Conservation (phyloP, 495 filamentous ascomycete species). For the Astrothelium macrocarpum region DNA sequence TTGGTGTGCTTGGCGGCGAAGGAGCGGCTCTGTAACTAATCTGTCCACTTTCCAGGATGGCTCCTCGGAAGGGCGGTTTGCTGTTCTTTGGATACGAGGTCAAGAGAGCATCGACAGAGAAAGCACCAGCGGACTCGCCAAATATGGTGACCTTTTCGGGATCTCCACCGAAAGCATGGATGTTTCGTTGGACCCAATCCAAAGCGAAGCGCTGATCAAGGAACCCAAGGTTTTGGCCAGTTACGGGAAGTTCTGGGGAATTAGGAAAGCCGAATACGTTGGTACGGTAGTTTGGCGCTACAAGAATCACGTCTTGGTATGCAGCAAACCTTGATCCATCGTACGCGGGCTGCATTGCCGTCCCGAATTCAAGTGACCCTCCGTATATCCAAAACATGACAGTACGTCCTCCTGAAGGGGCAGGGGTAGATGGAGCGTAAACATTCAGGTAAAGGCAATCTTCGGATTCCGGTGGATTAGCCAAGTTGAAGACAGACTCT, state of each 20-base stretch:
- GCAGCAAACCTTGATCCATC: slow-evolving; percentile 23
- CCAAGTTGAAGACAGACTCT: slow-evolving; percentile 27
- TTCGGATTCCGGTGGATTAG: slow-evolving; percentile 29
- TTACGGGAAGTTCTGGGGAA: slow-evolving; percentile 17
- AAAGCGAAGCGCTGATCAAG: slow-evolving; percentile 26
- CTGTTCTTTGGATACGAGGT: slow-evolving; percentile 16
- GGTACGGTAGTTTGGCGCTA: slow-evolving; percentile 24
- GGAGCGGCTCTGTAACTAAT: slow-evolving; percentile 9
- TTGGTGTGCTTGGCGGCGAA: neutral
- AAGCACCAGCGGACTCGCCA: slow-evolving; percentile 14
- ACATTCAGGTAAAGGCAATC: slow-evolving; percentile 36
- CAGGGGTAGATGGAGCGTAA: slow-evolving; percentile 25
- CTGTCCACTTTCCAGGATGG: slow-evolving; percentile 20
- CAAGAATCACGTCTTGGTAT: slow-evolving; percentile 26
- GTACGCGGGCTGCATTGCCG: slow-evolving; percentile 20
- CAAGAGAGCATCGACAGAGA: slow-evolving; percentile 20
- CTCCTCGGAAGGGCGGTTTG: slow-evolving; percentile 25
- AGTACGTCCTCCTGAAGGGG: slow-evolving; percentile 19
- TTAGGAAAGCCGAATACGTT: slow-evolving; percentile 30
- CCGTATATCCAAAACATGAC: slow-evolving; percentile 32
- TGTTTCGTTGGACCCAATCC: slow-evolving; percentile 27
- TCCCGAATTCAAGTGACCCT: slow-evolving; percentile 24
- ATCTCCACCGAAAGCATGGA: slow-evolving; percentile 24
- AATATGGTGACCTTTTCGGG: slow-evolving; percentile 21
- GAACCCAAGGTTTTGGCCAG: slow-evolving; percentile 24